Evolutionary conservation across 805 yeast genomes (phyloP).

Genomic region (Saturnispora silvae): DNA sequence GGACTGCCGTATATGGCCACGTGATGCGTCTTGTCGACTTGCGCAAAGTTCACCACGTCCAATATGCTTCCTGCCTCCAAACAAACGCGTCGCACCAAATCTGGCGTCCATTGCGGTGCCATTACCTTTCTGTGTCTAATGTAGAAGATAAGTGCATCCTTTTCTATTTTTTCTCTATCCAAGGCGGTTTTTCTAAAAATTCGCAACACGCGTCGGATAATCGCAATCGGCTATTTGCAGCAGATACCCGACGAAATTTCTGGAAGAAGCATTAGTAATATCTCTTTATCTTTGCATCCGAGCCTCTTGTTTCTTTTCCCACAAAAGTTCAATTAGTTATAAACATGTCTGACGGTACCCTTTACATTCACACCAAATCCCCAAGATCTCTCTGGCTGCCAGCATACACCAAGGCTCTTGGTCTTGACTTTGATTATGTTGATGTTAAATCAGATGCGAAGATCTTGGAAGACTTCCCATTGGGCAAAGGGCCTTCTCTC

Average conservation of each 20-base stretch:
- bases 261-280: too few species aligned
- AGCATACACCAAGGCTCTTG: constrained; percentile 42
- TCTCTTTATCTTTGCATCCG: too few species aligned
- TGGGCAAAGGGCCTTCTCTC: constrained; percentile 53
- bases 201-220: too few species aligned
- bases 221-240: too few species aligned
- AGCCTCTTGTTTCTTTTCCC: neutral
- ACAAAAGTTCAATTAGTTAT: constrained; percentile 17
- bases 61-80: constrained; percentile 15
- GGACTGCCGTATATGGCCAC: constrained; percentile 16
- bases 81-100: constrained; percentile 15
- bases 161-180: too few species aligned
- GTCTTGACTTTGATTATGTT: constrained; percentile 43
- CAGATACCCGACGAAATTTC: too few species aligned
- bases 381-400: constrained; percentile 29
- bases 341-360: constrained; percentile 14
- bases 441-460: constrained; percentile 30
- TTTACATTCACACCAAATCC: constrained; percentile 15
- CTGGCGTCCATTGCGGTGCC: constrained; percentile 3
- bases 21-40: constrained; percentile 21
- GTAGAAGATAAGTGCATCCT: too few species aligned
- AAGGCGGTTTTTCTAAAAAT: too few species aligned
- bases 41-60: constrained; percentile 21
- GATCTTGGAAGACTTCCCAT: constrained; percentile 46
- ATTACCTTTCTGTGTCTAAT: too few species aligned